These are phyloP conservation scores for Mesostigma viride DNA, from an alignment of 139 green algal genomes.

Conservation along the genomic window DNA sequence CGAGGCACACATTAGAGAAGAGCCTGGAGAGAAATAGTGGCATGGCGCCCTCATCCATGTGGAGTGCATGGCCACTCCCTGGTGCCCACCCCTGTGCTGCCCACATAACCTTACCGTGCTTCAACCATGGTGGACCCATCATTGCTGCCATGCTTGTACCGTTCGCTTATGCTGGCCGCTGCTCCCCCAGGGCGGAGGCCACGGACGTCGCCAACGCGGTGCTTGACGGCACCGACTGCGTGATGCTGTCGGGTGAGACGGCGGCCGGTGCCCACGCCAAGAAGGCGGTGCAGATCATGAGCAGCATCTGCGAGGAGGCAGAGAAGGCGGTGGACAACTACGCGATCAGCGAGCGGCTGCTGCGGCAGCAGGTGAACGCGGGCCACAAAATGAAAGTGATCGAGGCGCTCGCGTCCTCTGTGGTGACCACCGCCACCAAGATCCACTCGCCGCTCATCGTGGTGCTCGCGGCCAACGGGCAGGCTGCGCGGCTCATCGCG, in stretches of 20 bases:
- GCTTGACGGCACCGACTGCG: conserved; percentile 57
- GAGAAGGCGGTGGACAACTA: conserved; percentile 48
- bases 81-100: too few species aligned
- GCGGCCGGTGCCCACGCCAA: conserved; percentile 52
- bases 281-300: conserved; percentile 54
- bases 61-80: too few species aligned
- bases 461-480: conserved; percentile 20
- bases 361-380: conserved; percentile 49
- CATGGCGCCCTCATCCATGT: too few species aligned
- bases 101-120: too few species aligned
- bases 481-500: conserved; percentile 22
- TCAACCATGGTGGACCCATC: too few species aligned
- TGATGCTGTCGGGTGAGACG: conserved; percentile 63
- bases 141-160: too few species aligned
- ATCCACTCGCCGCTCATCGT: conserved; percentile 61
- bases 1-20: too few species aligned
- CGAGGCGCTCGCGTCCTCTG: conserved; percentile 80
- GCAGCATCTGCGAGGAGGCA: conserved; percentile 53
- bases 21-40: too few species aligned
- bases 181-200: conserved; percentile 47
- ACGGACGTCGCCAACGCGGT: conserved; percentile 73
- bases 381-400: conserved; percentile 70
- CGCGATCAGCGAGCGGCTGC: conserved; percentile 45
- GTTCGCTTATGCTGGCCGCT: too few species aligned
- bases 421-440: conserved; percentile 82